Base-by-base conservation (phyloP, 176 grass and related monocot genomes). In the Oryza glaberrima region DNA sequence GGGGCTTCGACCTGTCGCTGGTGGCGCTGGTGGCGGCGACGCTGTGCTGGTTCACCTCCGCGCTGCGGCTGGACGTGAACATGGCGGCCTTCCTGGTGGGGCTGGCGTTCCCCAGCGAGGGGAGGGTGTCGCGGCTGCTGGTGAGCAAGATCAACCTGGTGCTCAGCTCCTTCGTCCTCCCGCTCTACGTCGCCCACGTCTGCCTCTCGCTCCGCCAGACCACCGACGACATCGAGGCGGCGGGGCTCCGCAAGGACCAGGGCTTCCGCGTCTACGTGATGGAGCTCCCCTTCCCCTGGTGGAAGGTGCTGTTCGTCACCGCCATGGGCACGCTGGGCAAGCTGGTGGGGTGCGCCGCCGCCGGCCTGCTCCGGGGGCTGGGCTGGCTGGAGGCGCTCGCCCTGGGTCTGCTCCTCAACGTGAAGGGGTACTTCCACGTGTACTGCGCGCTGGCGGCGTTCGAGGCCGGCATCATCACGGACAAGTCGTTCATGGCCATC, bases 371-470 rank as follows among this genome's bases (percentile, higher is more conserved):
- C 40, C 35, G 44, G 0, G 89, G 94, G 3, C 79, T 97, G 4
- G 87, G 83, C 0, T 90, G 78, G 82, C 65, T 87, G 17, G 94
- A 97, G 54, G 78, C 89, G 25, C 46, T 97, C 3, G 94, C 89
- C 3, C 71, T 97, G 22, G 94, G 94, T 7, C 78, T 93, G 85
- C 89, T 97, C 11, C 89, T 97, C 30, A 94, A 93, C 76, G 83
- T 94, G n/a, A 97, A 97, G 87, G 91, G 94, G 0, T 87, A 93
- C 89, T 97, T 90, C 89, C 94, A 94, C 78, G 82, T 97, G 54
- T 97, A 86, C 81, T 91, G 87, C 81, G 94, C 87, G 25, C 77
- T 77, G 13, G 82, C 85, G 5, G 94, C 91, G 2, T 87, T 83
- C 65, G 69, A 84, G 8, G 68, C 78, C 0, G 80, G 77, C 0